Percentiles rank a stretch among this genome's conserved stretches.
These are phyloP conservation scores for Mikania micrantha DNA, from an alignment of 129 eudicot species.

Conservation along the genomic window DNA sequence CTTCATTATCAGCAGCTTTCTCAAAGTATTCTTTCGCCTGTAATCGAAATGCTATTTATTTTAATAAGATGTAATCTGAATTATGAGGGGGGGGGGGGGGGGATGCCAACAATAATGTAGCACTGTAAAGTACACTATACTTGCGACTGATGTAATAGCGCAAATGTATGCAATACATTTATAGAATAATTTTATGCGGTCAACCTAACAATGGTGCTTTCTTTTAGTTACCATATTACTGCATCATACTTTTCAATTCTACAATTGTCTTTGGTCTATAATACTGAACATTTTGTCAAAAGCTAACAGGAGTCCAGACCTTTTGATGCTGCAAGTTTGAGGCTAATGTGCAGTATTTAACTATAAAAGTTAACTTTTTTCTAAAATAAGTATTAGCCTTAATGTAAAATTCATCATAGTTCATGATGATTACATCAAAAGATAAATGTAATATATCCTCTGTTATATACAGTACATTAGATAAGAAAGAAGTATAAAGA, in stretches of 20 bases:
- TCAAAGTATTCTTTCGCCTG: conserved; percentile 98
- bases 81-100: neutral
- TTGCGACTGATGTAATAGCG: neutral
- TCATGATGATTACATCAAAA: neutral
- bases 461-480: no score
- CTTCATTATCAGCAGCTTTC: conserved; percentile 84
- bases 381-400: neutral
- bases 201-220: neutral
- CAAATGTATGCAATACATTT: neutral
- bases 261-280: no score
- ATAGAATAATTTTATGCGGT: neutral
- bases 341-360: neutral
- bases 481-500: no score
- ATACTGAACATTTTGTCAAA: no score
- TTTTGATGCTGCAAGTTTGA: neutral
- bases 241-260: no score
- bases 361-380: neutral
- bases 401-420: neutral
- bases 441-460: neutral
- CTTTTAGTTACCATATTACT: no score
- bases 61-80: neutral
- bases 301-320: no score
- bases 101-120: neutral
- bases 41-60: neutral
- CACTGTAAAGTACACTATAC: neutral